Evolutionary conservation across 495 filamentous ascomycete genomes (phyloP), one percentile per base, ranked within the genome.

Genomic region (Talaromyces proteolyticus): DNA sequence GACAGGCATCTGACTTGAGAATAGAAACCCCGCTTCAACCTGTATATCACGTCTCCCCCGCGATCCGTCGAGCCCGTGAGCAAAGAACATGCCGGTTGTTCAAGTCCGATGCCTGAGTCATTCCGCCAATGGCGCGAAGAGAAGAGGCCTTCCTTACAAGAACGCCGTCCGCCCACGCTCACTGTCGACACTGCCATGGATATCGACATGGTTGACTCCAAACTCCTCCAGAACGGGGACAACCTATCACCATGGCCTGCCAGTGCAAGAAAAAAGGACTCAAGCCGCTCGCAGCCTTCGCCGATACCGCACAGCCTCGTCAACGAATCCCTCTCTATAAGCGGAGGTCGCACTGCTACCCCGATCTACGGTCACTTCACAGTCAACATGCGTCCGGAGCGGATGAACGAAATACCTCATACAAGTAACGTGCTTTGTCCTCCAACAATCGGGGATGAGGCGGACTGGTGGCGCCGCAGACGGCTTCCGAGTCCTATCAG

Each of bases 401-500:
- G 46, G 34, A 47, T 47, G 21, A 18, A 62, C 57, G 36, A 61
- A 58, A 29, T 53, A 7, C 55, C 50, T 12, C 36, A 50, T 40
- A 56, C 20, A 29, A 17, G 18, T 21, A 51, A 44, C 42, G 21
- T 56, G 12, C 57, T 62, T 42, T 66, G 58, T 39, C 55, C 66
- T 10, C 57, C 55, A 5, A 53, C 64, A 42, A 52, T 53, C 47
- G 47, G 68, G 22, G 66, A 70, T 21, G 65, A 67, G 54, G 54
- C 65, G 4, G 60, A 60, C 5, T 69, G 69, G 61, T 69, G 70
- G 44, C 72, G 76, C 54, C 73, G 73, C 61, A 70, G 79, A 16
- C 78, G 80, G 29, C 73, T 88, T 6, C 86, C 85, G 3, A 88
- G 83, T 20, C 87, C 86, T 4, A 83, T 88, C 50, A 85, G 78